These are phyloP conservation scores for Mycosphaerella sp. DNA, from an alignment of 2,329 filamentous ascomycete species.

Conservation along the genomic window DNA sequence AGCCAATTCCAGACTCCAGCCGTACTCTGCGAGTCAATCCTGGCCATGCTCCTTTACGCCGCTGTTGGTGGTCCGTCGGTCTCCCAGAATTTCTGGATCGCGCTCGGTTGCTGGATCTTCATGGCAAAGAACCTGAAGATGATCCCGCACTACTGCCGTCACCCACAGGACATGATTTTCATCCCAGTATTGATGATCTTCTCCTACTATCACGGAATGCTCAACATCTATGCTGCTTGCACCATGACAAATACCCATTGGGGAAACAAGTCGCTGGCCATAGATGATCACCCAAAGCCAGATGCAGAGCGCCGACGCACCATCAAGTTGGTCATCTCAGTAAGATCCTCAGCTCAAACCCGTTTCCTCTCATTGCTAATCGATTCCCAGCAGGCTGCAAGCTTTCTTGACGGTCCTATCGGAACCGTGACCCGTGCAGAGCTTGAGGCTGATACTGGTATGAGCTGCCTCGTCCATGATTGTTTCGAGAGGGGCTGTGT, in stretches of 20 bases:
- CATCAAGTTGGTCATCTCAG: slow-evolving; percentile 19
- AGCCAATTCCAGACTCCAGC: slow-evolving; percentile 52
- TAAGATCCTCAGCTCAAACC: background rate
- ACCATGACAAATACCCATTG: slow-evolving; percentile 38
- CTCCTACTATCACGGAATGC: slow-evolving; percentile 51
- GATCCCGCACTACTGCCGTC: slow-evolving; percentile 44
- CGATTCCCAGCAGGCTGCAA: background rate
- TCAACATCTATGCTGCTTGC: slow-evolving; percentile 52
- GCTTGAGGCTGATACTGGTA: too few relatives aligned
- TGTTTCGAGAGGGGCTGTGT: background rate
- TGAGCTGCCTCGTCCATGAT: background rate
- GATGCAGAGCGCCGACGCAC: slow-evolving; percentile 9
- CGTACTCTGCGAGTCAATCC: slow-evolving; percentile 44
- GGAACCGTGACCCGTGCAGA: too few relatives aligned
- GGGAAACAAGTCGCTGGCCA: slow-evolving; percentile 27
- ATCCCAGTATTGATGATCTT: slow-evolving; percentile 49
- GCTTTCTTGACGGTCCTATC: background rate
- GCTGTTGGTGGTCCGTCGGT: slow-evolving; percentile 21
- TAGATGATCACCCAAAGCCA: slow-evolving; percentile 18
- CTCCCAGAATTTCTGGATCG: slow-evolving; percentile 6
- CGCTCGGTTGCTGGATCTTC: slow-evolving; percentile 43
- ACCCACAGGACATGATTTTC: slow-evolving; percentile 49
- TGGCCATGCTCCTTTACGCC: slow-evolving; percentile 35
- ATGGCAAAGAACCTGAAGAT: slow-evolving; percentile 54
- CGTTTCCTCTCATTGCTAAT: background rate